Evolutionary conservation across 345 rosid species (phyloP).

Genomic region (Lumnitzera littorea): DNA sequence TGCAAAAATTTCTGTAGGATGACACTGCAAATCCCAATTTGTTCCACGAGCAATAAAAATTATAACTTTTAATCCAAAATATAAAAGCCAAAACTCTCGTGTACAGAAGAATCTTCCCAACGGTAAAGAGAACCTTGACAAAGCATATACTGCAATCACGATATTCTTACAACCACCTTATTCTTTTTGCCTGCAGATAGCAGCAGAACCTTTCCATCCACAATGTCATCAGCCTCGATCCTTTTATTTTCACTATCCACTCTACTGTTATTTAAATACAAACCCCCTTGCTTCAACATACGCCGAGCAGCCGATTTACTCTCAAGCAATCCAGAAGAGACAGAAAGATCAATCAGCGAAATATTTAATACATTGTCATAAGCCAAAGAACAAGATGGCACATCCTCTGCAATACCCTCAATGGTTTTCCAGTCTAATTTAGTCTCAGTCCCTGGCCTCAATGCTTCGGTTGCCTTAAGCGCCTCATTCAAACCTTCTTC

Average conservation of each 20-base stretch:
- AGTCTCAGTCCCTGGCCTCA: slow-evolving; percentile 89
- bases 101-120: too few species aligned
- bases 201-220: slow-evolving; percentile 84
- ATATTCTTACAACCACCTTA: slow-evolving; percentile 71
- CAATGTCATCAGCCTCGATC: slow-evolving; percentile 65
- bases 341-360: slow-evolving; percentile 60
- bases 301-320: slow-evolving; percentile 83
- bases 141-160: slow-evolving; percentile 20
- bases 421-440: slow-evolving; percentile 83
- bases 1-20: too few species aligned
- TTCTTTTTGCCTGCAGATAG: slow-evolving; percentile 95
- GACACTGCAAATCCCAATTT: too few species aligned
- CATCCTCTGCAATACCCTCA: slow-evolving; percentile 79
- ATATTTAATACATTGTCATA: slow-evolving; percentile 45
- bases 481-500: slow-evolving; percentile 89
- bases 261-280: slow-evolving; percentile 89
- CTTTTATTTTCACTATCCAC: slow-evolving; percentile 63
- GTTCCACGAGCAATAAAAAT: too few species aligned
- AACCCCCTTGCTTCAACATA: slow-evolving; percentile 84
- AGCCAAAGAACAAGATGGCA: slow-evolving; percentile 69
- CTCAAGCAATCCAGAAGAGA: slow-evolving; percentile 77
- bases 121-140: too few species aligned
- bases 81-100: too few species aligned
- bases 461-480: slow-evolving; percentile 78
- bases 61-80: too few species aligned